These are phyloP conservation scores for Pichia californica DNA, from an alignment of 805 yeast genomes.

Conservation along the genomic window DNA sequence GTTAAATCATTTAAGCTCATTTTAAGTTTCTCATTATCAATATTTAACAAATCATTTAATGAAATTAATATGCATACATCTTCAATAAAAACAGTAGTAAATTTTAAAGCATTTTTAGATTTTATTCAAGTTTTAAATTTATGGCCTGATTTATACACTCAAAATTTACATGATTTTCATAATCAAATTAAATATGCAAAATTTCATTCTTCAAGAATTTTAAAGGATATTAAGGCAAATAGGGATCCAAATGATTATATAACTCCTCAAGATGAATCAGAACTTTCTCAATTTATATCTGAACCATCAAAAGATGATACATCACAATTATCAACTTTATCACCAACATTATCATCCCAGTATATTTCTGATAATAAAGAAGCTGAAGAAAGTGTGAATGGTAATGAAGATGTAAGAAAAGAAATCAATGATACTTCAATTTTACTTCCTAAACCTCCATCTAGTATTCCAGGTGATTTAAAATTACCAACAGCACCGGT, in stretches of 20 bases:
- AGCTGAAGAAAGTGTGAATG: too few relatives aligned
- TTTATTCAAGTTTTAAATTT: slow-evolving; percentile 46
- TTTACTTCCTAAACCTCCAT: slow-evolving; percentile 15
- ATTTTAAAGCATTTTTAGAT: slow-evolving; percentile 47
- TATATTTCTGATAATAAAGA: too few relatives aligned
- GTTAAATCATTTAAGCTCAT: slow-evolving; percentile 51
- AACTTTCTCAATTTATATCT: too few relatives aligned
- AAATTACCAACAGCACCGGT: slow-evolving; percentile 26
- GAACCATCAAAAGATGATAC: too few relatives aligned
- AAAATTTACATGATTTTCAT: too few relatives aligned
- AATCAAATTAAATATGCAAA: slow-evolving; percentile 59
- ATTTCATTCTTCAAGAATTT: slow-evolving; percentile 53
- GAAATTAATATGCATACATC: slow-evolving; percentile 40
- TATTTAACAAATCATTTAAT: slow-evolving; percentile 49
- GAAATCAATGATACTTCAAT: slow-evolving; percentile 15
- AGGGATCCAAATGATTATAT: slow-evolving; percentile 54
- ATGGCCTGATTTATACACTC: slow-evolving; percentile 31
- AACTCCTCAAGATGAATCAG: slow-evolving; percentile 32
- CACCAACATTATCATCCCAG: too few relatives aligned
- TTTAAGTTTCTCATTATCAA: slow-evolving; percentile 48
- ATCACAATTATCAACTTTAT: too few relatives aligned
- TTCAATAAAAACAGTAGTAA: slow-evolving; percentile 41
- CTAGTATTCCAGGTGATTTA: slow-evolving; percentile 20
- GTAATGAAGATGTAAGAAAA: too few relatives aligned
- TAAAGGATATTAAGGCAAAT: slow-evolving; percentile 41